Evolutionary conservation across 1,284 basidiomycete genomes (phyloP).

Genomic region (Quambalaria eucalypti): DNA sequence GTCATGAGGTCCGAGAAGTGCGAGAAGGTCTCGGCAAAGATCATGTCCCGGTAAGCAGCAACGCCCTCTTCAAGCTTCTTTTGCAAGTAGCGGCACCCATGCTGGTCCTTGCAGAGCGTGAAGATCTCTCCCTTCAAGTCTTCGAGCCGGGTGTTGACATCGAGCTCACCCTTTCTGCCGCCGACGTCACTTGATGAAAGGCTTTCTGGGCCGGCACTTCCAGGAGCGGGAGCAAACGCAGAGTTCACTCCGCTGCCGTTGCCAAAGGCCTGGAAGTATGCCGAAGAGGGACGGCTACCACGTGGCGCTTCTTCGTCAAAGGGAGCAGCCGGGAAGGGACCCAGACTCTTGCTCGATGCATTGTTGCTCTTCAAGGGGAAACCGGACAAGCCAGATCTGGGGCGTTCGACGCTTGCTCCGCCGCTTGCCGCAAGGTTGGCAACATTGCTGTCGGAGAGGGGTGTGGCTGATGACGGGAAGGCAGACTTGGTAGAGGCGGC

Average conservation of each 20-base stretch:
- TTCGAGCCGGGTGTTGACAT: slow-evolving; percentile 71
- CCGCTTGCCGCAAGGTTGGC: too few relatives aligned
- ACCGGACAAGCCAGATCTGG: neutral
- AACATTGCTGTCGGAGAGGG: too few relatives aligned
- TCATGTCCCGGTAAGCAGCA: slow-evolving; percentile 69
- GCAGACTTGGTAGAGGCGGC: neutral
- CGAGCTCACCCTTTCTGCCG: slow-evolving; percentile 68
- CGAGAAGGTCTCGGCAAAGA: slow-evolving; percentile 94
- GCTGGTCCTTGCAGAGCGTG: slow-evolving; percentile 92
- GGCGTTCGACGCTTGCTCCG: neutral
- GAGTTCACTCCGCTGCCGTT: neutral
- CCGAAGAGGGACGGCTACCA: slow-evolving; percentile 18
- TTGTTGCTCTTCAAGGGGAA: neutral
- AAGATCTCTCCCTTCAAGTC: slow-evolving; percentile 88
- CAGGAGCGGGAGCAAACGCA: slow-evolving; percentile 10
- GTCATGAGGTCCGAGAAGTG: slow-evolving; percentile 98
- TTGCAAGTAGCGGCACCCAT: slow-evolving; percentile 94
- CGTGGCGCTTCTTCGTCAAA: neutral
- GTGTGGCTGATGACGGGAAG: too few relatives aligned
- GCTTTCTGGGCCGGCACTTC: slow-evolving; percentile 49
- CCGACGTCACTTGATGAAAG: slow-evolving; percentile 40
- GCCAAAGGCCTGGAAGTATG: slow-evolving; percentile 35
- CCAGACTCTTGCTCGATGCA: neutral
- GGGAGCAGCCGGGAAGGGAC: neutral
- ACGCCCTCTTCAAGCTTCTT: slow-evolving; percentile 99